Conservation (phyloP, 768 basidiomycete species). For the Lepiota subincarnata region DNA sequence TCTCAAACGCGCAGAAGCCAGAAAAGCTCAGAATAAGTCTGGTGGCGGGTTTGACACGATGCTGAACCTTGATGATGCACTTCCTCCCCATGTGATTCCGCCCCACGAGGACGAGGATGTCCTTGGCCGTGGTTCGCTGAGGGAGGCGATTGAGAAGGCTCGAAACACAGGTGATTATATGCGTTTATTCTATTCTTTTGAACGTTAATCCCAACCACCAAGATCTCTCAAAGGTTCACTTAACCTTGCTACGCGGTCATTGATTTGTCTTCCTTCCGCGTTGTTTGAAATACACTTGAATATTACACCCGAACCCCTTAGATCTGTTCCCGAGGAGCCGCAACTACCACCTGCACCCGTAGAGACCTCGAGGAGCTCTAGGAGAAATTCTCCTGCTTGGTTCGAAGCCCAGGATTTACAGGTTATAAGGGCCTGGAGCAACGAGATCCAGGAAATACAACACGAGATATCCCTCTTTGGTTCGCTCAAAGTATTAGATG, state of each 20-base stretch:
- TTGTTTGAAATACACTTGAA: constrained; percentile 80
- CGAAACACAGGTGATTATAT: constrained; percentile 64
- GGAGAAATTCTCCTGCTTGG: constrained; percentile 58
- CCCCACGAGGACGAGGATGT: constrained; percentile 45
- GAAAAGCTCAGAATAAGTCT: constrained; percentile 44
- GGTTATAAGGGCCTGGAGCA: constrained; percentile 74
- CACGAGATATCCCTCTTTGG: constrained; percentile 83
- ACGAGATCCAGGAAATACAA: constrained; percentile 75
- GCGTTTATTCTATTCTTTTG: constrained; percentile 20
- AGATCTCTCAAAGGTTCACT: constrained; percentile 52
- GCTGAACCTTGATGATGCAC: constrained; percentile 45
- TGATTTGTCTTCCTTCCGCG: constrained; percentile 71
- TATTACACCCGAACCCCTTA: constrained; percentile 65
- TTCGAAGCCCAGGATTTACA: constrained; percentile 79
- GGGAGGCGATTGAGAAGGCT: constrained; percentile 74
- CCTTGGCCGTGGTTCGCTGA: constrained; percentile 61
- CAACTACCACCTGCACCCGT: constrained; percentile 37
- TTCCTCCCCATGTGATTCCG: constrained; percentile 29
- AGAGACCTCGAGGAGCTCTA: constrained; percentile 31
- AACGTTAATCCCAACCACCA: constrained; percentile 43
- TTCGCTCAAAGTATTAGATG: constrained; percentile 75
- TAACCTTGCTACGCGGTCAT: constrained; percentile 69
- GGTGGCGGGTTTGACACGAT: constrained; percentile 30
- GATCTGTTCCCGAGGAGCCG: constrained; percentile 61
- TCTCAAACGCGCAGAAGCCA: constrained; percentile 72